phyloP scores from a whole-genome alignment of 345 rosid genomes.

The Euphorbia lathyris region DNA sequence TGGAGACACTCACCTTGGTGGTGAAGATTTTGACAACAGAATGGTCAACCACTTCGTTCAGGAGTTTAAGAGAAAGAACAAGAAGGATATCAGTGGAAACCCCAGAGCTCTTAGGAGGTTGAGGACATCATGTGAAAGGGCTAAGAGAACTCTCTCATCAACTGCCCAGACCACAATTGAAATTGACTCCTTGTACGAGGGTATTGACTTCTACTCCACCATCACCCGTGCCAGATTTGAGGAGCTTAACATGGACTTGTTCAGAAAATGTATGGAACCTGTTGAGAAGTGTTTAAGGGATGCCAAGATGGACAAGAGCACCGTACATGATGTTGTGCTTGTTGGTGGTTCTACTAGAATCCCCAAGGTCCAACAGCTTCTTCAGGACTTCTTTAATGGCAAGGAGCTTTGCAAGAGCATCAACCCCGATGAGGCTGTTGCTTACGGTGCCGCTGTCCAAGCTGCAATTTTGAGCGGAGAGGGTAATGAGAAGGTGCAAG shows the following conservation, averaged over 20 bases:
- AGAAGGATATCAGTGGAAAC: no score
- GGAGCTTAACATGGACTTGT: no score
- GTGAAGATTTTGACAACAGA: not conserved
- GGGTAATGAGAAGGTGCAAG: conserved; percentile 45
- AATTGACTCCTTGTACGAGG: not conserved
- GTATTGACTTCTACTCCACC: no score
- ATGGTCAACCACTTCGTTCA: not conserved
- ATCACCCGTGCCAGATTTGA: no score
- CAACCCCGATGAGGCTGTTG: conserved; percentile 8
- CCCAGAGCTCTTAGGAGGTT: not conserved
- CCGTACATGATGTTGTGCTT: not conserved
- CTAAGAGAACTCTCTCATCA: not conserved
- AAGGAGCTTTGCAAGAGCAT: not conserved
- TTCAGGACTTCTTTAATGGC: not conserved
- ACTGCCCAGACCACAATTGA: not conserved
- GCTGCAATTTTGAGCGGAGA: conserved; percentile 94
- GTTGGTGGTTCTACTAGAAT: not conserved
- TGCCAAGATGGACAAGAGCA: not conserved
- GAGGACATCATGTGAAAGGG: not conserved
- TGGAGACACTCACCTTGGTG: not conserved
- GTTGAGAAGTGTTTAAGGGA: not conserved
- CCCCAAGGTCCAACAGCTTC: not conserved
- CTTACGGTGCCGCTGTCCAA: conserved; percentile 28
- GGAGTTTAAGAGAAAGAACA: not conserved
- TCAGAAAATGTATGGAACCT: not conserved